A percentile compares a stretch with the other conserved stretches of the same genome.
These are phyloP conservation scores for Aspergillus wentii DNA, from an alignment of 495 filamentous ascomycete species.

Conservation along the genomic window DNA sequence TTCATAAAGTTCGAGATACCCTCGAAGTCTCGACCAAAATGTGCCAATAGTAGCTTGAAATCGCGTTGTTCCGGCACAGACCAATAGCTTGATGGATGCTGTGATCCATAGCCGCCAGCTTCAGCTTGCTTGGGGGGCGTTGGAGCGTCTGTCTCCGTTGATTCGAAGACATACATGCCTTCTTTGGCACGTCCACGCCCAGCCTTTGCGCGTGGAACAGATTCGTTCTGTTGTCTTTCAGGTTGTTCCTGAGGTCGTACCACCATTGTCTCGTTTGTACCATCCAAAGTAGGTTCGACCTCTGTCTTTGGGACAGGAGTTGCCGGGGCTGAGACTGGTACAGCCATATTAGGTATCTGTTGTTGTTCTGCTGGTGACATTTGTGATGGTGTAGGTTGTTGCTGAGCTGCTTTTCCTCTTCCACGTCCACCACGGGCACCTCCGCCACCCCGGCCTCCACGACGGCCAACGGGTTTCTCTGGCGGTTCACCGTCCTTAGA, in stretches of 20 bases:
- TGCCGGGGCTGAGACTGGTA: constrained; percentile 19
- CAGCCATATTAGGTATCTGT: background rate
- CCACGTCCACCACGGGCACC: constrained; percentile 32
- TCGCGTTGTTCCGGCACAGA: constrained; percentile 86
- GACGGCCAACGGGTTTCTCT: constrained; percentile 51
- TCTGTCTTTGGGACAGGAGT: constrained; percentile 29
- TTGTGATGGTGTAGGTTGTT: constrained; percentile 17
- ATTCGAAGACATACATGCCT: constrained; percentile 36
- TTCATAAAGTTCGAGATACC: constrained; percentile 83
- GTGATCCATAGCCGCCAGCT: constrained; percentile 38
- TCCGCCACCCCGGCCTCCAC: constrained; percentile 38
- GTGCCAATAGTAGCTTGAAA: constrained; percentile 68
- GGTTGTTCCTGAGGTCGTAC: constrained; percentile 16
- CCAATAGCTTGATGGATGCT: constrained; percentile 90
- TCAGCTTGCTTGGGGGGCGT: constrained; percentile 22
- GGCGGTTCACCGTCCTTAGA: constrained; percentile 46
- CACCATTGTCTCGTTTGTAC: constrained; percentile 11
- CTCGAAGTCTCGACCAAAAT: constrained; percentile 86
- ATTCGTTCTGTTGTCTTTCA: constrained; percentile 20
- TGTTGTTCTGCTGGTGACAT: constrained; percentile 9
- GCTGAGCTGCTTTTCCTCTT: constrained; percentile 26
- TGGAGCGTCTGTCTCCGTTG: constrained; percentile 33
- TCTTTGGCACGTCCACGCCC: constrained; percentile 35
- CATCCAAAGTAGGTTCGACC: constrained; percentile 23
- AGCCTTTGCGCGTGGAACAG: constrained; percentile 21